phyloP scores from a whole-genome alignment of 768 basidiomycete genomes.

The Dentipellis fragilis region DNA sequence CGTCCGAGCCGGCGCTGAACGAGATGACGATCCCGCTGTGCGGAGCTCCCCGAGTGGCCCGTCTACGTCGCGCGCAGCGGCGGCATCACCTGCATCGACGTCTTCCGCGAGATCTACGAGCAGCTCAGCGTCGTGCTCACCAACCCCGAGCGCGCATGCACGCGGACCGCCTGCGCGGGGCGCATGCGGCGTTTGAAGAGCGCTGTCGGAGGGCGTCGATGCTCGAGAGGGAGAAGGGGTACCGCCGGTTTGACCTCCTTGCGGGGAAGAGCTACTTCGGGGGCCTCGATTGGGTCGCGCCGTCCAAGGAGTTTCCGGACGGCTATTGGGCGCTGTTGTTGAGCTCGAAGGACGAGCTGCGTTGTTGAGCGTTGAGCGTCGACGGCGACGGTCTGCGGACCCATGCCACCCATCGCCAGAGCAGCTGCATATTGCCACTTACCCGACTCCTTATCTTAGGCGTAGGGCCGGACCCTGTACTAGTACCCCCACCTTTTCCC shows the following conservation, averaged over 20 bases:
- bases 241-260: slow-evolving; percentile 48
- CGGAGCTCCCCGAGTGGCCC: slow-evolving; percentile 28
- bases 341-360: not conserved
- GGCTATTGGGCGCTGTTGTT: slow-evolving; percentile 15
- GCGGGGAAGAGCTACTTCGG: slow-evolving; percentile 43
- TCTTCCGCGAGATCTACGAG: slow-evolving; percentile 49
- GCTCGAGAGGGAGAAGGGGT: slow-evolving; percentile 29
- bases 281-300: slow-evolving; percentile 25
- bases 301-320: slow-evolving; percentile 7
- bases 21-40: slow-evolving; percentile 42
- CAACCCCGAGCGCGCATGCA: slow-evolving; percentile 28
- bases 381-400: not conserved
- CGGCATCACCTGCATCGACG: slow-evolving; percentile 44
- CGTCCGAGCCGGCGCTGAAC: slow-evolving; percentile 31
- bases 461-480: not conserved
- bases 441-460: not conserved
- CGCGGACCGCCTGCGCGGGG: slow-evolving; percentile 18
- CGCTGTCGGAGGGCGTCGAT: slow-evolving; percentile 27
- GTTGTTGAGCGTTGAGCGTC: not conserved
- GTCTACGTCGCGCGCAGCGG: slow-evolving; percentile 30
- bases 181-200: slow-evolving; percentile 31
- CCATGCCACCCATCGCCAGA: not conserved
- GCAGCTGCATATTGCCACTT: not conserved
- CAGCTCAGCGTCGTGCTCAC: slow-evolving; percentile 36
- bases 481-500: too few relatives aligned